Base-by-base conservation (phyloP, 805 yeast genomes). In the Ogataea neopini region DNA sequence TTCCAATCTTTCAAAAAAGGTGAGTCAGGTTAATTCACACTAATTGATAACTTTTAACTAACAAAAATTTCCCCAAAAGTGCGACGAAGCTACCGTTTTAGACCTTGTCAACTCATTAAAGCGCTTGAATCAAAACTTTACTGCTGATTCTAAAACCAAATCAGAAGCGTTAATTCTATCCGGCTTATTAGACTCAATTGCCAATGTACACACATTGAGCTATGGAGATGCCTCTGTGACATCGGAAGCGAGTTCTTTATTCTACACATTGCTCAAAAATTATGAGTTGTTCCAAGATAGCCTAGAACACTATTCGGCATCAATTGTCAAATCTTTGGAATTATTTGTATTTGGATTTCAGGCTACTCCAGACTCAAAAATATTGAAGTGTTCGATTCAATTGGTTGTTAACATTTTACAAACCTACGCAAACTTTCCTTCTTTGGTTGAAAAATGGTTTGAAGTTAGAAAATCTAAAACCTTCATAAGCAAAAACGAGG, bases 381-480 rank as follows among this genome's bases (percentile, higher is more conserved):
- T 40, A 6, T 39, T 48, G 13, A 48, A 48, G 28, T 47, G 50
- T 34, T 42, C 50, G 3, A 47, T 49, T 6, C 53, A 51, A 10
- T 39, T 56, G 22, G 53, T 54, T 11, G 35, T 40, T 18, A 45
- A 42, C 13, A 35, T 48, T 6, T 23, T 57, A 8, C 51, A 48
- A 26, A 39, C 48, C 0, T 57, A 57, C 38, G 33, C 23, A 26
- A 39, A 41, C 8, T 50, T 47, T 18, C 58, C 58, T 3, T 15
- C 33, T 15, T 33, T 57, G 28, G 54, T 47, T 13, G 58, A 57
- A 30, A 43, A 36, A 17, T 57, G 59, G 61, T 57, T 55, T 23
- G 43, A 47, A 22, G 37, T 46, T 4, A 43, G 52, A 32, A 45
- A 18, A 10, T 25, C 30, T 25, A 45, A 52, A 25, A 36, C 44